These are phyloP conservation scores for Pseudogymnoascus sp. DNA, from an alignment of 2,329 filamentous ascomycete species.

Conservation along the genomic window DNA sequence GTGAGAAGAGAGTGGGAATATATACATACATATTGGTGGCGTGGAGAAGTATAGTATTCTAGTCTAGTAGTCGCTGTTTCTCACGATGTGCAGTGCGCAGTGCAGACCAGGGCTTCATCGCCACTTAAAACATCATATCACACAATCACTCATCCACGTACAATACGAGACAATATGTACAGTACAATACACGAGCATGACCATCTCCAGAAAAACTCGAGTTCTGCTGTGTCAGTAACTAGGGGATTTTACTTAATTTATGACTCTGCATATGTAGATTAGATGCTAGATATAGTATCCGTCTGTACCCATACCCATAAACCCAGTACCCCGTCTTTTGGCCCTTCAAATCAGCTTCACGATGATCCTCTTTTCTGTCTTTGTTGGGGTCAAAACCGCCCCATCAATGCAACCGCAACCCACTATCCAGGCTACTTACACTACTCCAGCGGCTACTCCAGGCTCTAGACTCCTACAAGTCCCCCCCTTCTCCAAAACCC, in stretches of 20 bases:
- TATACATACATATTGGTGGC: neutral
- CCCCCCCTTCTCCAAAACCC: neutral
- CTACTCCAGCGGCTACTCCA: neutral
- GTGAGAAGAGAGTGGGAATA: neutral
- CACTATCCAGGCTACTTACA: neutral
- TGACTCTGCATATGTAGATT: neutral
- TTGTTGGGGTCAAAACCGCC: neutral
- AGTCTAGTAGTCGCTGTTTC: neutral
- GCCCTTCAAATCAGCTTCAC: neutral
- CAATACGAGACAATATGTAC: too few species aligned
- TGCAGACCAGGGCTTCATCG: neutral
- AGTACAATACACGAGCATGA: too few species aligned
- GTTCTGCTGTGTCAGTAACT: neutral
- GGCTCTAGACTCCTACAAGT: neutral
- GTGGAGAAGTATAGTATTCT: neutral
- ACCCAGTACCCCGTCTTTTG: conserved; percentile 1
- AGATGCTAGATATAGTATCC: neutral
- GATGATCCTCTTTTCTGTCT: neutral
- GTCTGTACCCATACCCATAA: neutral
- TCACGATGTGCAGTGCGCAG: neutral
- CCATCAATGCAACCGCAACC: neutral
- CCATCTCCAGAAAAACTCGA: neutral
- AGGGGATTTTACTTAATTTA: neutral
- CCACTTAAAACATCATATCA: neutral
- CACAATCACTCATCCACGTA: neutral